Evolutionary conservation across 2,329 filamentous ascomycete genomes (phyloP), one percentile per base, ranked within the genome.

Genomic region (Ceratocystis lukuohia): DNA sequence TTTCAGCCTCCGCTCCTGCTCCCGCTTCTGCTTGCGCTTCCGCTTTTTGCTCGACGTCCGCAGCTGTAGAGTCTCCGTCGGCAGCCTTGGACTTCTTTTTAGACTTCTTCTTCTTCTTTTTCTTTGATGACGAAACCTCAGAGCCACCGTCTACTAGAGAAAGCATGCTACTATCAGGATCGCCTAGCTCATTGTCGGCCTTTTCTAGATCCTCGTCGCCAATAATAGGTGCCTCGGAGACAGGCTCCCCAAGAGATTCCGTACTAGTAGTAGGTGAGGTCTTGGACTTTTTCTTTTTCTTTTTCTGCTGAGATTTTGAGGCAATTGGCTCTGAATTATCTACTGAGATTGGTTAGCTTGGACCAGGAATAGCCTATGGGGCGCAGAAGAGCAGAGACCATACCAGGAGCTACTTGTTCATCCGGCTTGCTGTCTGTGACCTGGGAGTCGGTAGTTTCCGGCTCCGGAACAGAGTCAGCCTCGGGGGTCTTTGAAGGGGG

Each of bases 231-330:
- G 61, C 56, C 46, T 61, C 57, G 30, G 30, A 22, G 25, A 22
- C 65, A 28, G 59, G n/a, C 3, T 41, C 37, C 5, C 22, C 57
- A 30, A 63, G 37, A 28, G 53, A 37, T 12, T 64, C 45, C 6
- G 44, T 37, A 46, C n/a, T 46, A 57, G 61, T 46, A 25, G 56
- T 61, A 12, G 56, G 57, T 8, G 66, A 41, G 44, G 22, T 68
- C 57, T 66, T 66, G 46, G 30, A 45, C 61, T 64, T 64, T 45
- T 61, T 64, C 61, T 64, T 62, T 53, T 66, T 67, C 57, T 65
- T 68, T 15, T 64, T 66, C 25, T 68, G 62, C 65, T 53, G 46
- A n/a, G 59, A 46, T 62, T 53, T 64, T 62, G 57, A 22, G 28
- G 44, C 17, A 22, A 37, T 8, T 28, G 33, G 17, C 44, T 61